Base-by-base conservation (phyloP, 23 red algal genomes). In the Porphyridium purpureum region DNA sequence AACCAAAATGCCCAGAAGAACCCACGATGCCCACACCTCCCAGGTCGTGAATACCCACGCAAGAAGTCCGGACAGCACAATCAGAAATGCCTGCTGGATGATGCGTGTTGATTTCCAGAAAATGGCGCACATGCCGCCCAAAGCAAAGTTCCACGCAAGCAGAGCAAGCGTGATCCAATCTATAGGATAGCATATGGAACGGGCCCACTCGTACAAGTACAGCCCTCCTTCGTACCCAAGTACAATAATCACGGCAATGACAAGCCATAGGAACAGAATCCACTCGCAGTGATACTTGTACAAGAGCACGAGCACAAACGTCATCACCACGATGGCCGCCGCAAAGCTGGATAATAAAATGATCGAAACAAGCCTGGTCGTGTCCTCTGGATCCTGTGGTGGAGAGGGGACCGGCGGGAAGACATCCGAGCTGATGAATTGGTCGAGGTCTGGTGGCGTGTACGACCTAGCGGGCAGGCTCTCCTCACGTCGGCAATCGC, bases 151-250 rank as follows among this genome's bases (percentile, higher is more conserved):
- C 62, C 61, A 63, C 0, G 66, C 38, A 19, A 69, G 44, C 21
- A 67, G 54, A 17, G 60, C 47, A 6, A 92, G 35, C 24, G 61
- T 80, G 3, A 80, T 50, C 83, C 83, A 92, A 27, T 92, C 83
- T 14, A 92, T 33, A 27, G 54, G 69, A 24, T 72, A 67, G 52
- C 83, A 92, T 29, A 49, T 54, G 3, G 69, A 73, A 11, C 75
- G 72, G 29, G 62, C 73, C 57, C 70, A 80, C 28, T 80, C 55
- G 30, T 79, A 80, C 8, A 92, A 41, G 35, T 80, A 80, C 5
- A 65, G 54, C 22, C 83, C 83, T 48, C 83, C 71, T 24, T 60
- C 64, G 64, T 64, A 69, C 1, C 29, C 55, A 30, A 92, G 68
- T 25, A 92, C 62, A 21, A 80, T 11, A 33, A 78, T 58, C 0